Conservation (phyloP, 2,329 filamentous ascomycete genomes). For the Exophiala sp. region DNA sequence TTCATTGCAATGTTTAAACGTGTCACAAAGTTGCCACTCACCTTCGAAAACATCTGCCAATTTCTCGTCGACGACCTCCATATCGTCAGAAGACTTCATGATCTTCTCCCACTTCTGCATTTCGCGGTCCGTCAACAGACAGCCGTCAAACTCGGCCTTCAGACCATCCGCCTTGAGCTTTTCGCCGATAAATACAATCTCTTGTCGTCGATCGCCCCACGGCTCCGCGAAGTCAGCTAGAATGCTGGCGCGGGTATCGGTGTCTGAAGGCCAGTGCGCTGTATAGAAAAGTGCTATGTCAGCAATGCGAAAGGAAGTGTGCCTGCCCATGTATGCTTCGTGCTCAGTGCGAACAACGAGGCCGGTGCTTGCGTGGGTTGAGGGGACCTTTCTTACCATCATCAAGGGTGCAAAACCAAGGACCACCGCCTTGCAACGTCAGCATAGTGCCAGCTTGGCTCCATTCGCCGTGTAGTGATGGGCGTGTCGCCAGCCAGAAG, state of each 20-base stretch:
- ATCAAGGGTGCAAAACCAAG: constrained; percentile 47
- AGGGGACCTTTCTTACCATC: constrained; percentile 8
- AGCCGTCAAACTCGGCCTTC: constrained; percentile 55
- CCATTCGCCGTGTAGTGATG: constrained; percentile 44
- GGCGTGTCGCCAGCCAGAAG: constrained; percentile 44
- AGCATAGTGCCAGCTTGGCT: constrained; percentile 45
- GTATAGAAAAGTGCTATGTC: neutral
- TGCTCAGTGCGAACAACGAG: no score
- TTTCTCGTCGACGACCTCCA: constrained; percentile 44
- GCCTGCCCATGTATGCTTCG: neutral
- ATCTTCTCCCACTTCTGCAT: constrained; percentile 53
- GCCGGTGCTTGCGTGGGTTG: neutral
- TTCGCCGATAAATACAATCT: constrained; percentile 71
- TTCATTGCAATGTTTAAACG: neutral
- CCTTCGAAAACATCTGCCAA: constrained; percentile 52
- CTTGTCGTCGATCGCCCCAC: constrained; percentile 69
- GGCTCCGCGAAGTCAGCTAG: constrained; percentile 48
- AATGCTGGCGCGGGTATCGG: constrained; percentile 48
- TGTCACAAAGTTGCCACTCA: neutral
- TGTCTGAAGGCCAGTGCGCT: constrained; percentile 53
- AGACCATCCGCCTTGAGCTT: constrained; percentile 54
- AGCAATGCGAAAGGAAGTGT: neutral
- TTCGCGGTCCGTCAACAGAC: constrained; percentile 61
- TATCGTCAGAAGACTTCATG: constrained; percentile 44
- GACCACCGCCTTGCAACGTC: constrained; percentile 40